phyloP scores from a whole-genome alignment of 2,329 filamentous ascomycete species.

The Xylariaceae sp. region DNA sequence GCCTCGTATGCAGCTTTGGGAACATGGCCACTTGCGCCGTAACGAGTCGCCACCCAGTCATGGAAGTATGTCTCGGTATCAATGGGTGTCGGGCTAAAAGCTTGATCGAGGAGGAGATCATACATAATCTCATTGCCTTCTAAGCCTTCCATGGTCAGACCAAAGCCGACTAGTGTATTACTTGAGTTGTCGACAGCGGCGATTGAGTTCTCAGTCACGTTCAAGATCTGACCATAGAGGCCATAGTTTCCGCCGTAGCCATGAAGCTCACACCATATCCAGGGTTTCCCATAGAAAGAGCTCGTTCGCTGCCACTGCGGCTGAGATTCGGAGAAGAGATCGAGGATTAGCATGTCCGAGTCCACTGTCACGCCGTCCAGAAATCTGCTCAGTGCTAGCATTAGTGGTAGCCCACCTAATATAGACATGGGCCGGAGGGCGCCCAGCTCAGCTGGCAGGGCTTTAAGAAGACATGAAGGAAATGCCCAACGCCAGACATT shows the following conservation, averaged over 20 bases:
- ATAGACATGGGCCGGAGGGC: too few relatives aligned
- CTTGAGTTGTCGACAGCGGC: constrained; percentile 11
- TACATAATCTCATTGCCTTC: constrained; percentile 22
- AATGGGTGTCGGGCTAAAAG: constrained; percentile 14
- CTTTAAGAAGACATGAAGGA: too few relatives aligned
- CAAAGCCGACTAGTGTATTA: constrained; percentile 13
- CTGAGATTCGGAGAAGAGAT: constrained; percentile 18
- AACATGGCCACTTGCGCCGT: constrained; percentile 10
- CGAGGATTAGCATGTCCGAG: constrained; percentile 18
- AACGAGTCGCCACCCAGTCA: constrained; percentile 14
- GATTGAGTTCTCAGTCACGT: constrained; percentile 17
- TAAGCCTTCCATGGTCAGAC: constrained; percentile 16
- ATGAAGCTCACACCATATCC: constrained; percentile 19
- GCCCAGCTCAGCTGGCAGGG: too few relatives aligned
- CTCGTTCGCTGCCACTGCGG: constrained; percentile 18
- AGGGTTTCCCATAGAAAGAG: constrained; percentile 18
- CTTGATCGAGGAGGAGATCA: constrained; percentile 18
- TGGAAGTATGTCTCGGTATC: constrained; percentile 17
- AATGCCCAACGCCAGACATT: not conserved
- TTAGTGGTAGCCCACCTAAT: too few relatives aligned
- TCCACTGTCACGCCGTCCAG: constrained; percentile 15
- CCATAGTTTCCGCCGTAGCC: constrained; percentile 19
- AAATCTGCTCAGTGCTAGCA: constrained; percentile 1
- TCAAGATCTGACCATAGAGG: constrained; percentile 18
- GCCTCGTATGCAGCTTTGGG: constrained; percentile 11